Conservation (phyloP, 73 alveolate genomes). For the Tetrahymena malaccensis region DNA sequence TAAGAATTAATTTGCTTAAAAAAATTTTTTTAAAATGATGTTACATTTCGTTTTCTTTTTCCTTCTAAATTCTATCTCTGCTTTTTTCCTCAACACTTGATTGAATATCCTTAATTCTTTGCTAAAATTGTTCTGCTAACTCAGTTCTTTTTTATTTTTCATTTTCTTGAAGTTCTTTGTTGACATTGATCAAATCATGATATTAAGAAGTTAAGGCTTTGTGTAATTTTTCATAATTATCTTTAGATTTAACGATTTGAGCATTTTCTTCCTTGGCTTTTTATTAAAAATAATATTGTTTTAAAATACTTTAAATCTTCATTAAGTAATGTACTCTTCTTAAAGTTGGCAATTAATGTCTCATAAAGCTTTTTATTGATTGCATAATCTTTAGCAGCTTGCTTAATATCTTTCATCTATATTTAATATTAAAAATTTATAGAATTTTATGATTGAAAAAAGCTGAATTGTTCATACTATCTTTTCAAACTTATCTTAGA, state of each 20-base stretch:
- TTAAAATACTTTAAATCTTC: background rate
- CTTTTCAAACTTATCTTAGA: background rate
- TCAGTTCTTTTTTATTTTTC: background rate
- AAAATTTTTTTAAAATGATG: background rate
- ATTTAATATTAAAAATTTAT: background rate
- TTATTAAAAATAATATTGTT: background rate
- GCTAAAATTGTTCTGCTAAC: background rate
- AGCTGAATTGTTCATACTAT: background rate
- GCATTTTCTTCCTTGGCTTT: background rate
- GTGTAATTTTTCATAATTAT: background rate
- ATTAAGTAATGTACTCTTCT: background rate
- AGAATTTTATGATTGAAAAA: background rate
- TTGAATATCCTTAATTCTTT: background rate
- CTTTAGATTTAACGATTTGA: background rate
- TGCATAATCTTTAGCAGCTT: background rate
- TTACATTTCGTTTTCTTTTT: background rate
- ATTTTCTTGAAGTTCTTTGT: background rate
- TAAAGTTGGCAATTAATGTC: background rate
- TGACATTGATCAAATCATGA: background rate
- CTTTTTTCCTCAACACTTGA: background rate
- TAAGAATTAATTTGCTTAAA: background rate
- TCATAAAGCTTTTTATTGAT: background rate
- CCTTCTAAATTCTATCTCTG: background rate
- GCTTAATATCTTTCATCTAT: background rate
- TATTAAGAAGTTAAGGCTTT: background rate